These are phyloP conservation scores for Phoenix dactylifera DNA, from an alignment of 176 grass and related monocot species.

Conservation along the genomic window DNA sequence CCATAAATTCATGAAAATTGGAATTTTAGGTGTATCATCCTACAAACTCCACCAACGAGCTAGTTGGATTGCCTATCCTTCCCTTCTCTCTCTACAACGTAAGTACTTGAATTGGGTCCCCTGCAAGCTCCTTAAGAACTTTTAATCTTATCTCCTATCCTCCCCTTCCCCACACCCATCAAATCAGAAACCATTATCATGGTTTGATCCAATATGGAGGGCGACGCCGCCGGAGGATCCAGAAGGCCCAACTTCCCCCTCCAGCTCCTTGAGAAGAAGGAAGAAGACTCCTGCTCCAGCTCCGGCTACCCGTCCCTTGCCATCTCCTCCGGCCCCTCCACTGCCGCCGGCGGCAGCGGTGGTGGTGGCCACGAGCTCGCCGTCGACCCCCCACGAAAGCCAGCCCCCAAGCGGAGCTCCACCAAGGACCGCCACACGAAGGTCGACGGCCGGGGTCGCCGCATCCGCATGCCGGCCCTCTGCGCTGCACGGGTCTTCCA, in stretches of 20 bases:
- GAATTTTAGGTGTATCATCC: too few species aligned
- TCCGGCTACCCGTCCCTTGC: slow-evolving; percentile 14
- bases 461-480: slow-evolving; percentile 30
- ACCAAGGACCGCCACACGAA: slow-evolving; percentile 31
- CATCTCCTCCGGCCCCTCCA: slow-evolving; percentile 8
- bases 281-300: slow-evolving; percentile 21
- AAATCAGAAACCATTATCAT: not conserved
- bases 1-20: not conserved
- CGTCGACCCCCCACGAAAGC: not conserved
- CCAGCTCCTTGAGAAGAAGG: slow-evolving; percentile 26
- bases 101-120: too few species aligned
- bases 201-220: slow-evolving; percentile 9
- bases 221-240: not conserved
- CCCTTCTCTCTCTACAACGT: too few species aligned
- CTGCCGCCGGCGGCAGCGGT: not conserved
- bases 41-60: too few species aligned
- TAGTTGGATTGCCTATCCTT: too few species aligned
- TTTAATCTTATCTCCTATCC: not conserved
- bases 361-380: not conserved
- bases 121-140: too few species aligned
- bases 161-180: too few species aligned
- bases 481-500: slow-evolving; percentile 24
- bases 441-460: slow-evolving; percentile 26
- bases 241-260: slow-evolving; percentile 20
- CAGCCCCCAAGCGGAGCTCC: slow-evolving; percentile 20